A percentile compares a stretch with the other conserved stretches of the same genome.
These are phyloP conservation scores for Recurvomyces mirabilis DNA, from an alignment of 495 filamentous ascomycete genomes.

Conservation along the genomic window DNA sequence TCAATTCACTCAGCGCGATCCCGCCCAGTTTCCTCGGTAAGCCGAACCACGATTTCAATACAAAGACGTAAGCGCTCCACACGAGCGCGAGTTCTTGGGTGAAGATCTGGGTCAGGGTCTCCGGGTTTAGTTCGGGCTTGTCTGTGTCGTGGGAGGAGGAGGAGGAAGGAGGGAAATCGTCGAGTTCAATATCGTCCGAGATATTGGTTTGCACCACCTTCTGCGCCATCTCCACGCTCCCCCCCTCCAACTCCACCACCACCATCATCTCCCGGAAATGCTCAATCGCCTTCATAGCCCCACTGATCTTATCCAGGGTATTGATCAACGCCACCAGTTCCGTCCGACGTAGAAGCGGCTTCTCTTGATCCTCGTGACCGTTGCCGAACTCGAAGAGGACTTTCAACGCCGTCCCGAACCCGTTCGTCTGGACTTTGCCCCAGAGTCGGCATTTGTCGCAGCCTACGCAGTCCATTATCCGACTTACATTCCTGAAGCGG, in stretches of 20 bases:
- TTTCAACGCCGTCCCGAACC: conserved; percentile 90
- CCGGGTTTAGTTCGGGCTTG: conserved; percentile 21
- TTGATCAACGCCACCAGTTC: conserved; percentile 92
- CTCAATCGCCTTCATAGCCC: conserved; percentile 61
- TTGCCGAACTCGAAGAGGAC: conserved; percentile 92
- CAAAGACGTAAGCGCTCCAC: conserved; percentile 47
- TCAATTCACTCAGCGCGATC: conserved; percentile 48
- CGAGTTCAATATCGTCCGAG: conserved; percentile 32
- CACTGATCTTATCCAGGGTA: conserved; percentile 75
- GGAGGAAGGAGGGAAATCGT: conserved; percentile 29
- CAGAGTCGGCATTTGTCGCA: conserved; percentile 98
- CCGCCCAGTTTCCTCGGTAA: conserved; percentile 58
- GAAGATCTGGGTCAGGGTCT: conserved; percentile 47
- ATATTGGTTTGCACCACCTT: conserved; percentile 24
- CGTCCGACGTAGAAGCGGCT: conserved; percentile 69
- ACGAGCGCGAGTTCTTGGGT: conserved; percentile 52
- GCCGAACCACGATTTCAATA: conserved; percentile 57
- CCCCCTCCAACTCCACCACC: conserved; percentile 10
- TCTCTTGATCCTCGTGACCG: conserved; percentile 38
- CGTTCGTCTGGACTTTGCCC: conserved; percentile 94
- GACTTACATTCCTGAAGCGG: conserved; percentile 89
- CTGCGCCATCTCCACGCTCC: not conserved
- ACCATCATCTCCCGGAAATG: conserved; percentile 60
- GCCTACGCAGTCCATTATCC: conserved; percentile 96
- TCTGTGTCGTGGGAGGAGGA: too few relatives aligned